Percentiles rank a stretch among this genome's conserved stretches.
phyloP scores from a whole-genome alignment of 257 asterid species.

The Paulownia fortunei region DNA sequence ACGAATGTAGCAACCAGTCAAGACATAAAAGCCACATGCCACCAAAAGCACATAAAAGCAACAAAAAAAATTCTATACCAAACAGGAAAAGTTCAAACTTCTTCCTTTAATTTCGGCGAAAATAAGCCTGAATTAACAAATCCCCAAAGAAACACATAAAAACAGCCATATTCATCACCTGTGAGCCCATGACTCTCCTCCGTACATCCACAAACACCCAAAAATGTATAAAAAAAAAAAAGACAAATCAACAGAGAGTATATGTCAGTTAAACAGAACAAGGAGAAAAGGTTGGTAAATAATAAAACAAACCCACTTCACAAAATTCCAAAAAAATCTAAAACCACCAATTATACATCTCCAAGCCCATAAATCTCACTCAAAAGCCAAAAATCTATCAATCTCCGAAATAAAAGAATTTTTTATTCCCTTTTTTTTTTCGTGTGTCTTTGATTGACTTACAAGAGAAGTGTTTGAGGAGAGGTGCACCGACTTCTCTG shows the following conservation, averaged over 20 bases:
- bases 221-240: background rate
- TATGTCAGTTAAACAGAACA: background rate
- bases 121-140: background rate
- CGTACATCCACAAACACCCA: background rate
- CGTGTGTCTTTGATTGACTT: conserved; percentile 13
- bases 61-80: background rate
- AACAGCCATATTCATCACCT: background rate
- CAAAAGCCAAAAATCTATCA: background rate
- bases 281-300: background rate
- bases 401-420: background rate
- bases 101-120: background rate
- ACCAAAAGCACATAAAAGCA: background rate
- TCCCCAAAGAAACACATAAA: background rate
- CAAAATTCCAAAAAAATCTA: conserved; percentile 6
- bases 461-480: conserved; percentile 76
- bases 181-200: background rate
- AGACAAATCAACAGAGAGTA: background rate
- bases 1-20: background rate
- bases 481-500: conserved; percentile 80
- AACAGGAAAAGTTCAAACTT: background rate
- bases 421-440: background rate
- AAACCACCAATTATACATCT: conserved; percentile 14
- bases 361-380: conserved; percentile 18
- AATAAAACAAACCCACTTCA: conserved; percentile 18
- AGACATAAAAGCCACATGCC: background rate